phyloP scores from a whole-genome alignment of 78 protist genomes.

The Dictyostelium discoideum region DNA sequence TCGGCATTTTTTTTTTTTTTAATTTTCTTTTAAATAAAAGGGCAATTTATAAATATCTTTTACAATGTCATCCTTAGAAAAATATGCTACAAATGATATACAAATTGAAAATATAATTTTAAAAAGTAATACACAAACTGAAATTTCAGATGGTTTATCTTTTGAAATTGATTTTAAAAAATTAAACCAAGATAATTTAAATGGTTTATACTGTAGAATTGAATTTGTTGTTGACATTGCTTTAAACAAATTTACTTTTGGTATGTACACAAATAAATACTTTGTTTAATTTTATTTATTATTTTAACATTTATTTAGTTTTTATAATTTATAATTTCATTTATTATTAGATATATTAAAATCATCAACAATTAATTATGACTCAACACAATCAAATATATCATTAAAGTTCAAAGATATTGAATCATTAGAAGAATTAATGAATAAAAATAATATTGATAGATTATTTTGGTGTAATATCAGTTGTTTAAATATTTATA shows the following conservation, averaged over 20 bases:
- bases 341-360: conserved; percentile 2
- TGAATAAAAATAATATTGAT: neutral
- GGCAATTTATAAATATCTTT: neutral
- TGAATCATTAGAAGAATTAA: neutral
- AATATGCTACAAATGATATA: neutral
- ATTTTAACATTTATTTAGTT: too few species aligned
- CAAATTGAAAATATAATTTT: neutral
- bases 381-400: neutral
- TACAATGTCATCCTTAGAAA: neutral
- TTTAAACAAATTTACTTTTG: neutral
- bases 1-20: neutral
- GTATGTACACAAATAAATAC: neutral
- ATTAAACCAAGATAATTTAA: neutral
- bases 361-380: neutral
- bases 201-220: neutral
- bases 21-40: neutral
- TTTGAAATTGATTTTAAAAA: neutral
- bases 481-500: neutral
- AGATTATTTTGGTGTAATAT: neutral
- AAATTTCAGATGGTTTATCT: neutral
- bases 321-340: too few species aligned
- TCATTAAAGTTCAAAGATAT: neutral
- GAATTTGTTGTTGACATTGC: neutral
- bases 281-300: too few species aligned
- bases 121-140: neutral